Percentiles rank a stretch among this genome's conserved stretches.
phyloP scores from a whole-genome alignment of 352 stramenopile species.

The Ophiocytium majus region DNA sequence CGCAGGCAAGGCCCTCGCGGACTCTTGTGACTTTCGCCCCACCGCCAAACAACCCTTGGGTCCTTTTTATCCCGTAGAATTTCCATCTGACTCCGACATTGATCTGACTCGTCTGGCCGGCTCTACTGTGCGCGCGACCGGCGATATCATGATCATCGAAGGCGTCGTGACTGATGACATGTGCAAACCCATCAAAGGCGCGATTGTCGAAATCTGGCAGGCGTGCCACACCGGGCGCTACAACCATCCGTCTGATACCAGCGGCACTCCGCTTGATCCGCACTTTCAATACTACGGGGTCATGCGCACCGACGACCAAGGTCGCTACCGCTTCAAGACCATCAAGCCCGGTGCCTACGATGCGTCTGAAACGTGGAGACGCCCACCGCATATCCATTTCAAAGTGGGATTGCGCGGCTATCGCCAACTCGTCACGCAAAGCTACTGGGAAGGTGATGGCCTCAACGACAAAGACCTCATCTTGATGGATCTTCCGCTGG shows the following conservation, averaged over 20 bases:
- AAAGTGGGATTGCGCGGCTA: neutral
- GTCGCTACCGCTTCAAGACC: neutral
- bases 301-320: neutral
- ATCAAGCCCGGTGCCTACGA: neutral
- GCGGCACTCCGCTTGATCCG: neutral
- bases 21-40: no score
- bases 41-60: neutral
- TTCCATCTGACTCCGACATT: neutral
- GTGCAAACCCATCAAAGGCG: neutral
- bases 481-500: neutral
- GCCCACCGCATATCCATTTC: conserved; percentile 5
- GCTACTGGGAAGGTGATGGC: neutral
- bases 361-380: neutral
- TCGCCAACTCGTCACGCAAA: neutral
- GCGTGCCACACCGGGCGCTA: neutral
- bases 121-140: neutral
- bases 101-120: conserved; percentile 1
- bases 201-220: conserved; percentile 11
- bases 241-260: neutral
- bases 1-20: no score
- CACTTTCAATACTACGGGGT: neutral
- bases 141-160: neutral
- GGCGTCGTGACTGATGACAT: neutral
- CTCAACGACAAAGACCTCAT: conserved; percentile 1
- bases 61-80: neutral